Percentiles rank a stretch among this genome's conserved stretches.
phyloP scores from a whole-genome alignment of 1,284 basidiomycete genomes.

The Coriolopsis trogii region DNA sequence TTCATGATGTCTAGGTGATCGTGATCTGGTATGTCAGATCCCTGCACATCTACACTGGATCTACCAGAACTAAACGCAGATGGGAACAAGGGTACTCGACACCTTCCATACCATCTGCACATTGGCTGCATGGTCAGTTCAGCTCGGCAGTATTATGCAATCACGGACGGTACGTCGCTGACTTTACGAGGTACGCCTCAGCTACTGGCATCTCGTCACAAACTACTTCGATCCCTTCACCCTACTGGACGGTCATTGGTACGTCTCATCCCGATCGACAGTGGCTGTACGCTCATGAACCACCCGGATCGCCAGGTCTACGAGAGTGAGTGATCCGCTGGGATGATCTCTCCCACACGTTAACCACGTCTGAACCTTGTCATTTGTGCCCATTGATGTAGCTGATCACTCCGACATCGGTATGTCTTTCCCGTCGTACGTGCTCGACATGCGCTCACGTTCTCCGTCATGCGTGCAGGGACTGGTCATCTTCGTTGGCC shows the following conservation, averaged over 20 bases:
- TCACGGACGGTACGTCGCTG: background rate
- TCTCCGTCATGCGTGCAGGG: too few species aligned
- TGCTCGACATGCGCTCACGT: too few species aligned
- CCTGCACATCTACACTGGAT: too few species aligned
- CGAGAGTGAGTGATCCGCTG: background rate
- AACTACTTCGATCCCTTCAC: background rate
- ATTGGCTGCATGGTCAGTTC: background rate
- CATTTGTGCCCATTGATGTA: too few species aligned
- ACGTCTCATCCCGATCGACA: background rate
- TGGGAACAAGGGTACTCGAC: background rate
- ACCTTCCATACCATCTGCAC: background rate
- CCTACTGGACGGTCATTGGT: background rate
- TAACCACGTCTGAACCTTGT: background rate
- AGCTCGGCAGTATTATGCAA: background rate
- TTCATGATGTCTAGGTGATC: background rate
- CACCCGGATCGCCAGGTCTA: background rate
- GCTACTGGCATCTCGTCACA: background rate
- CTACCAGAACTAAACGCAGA: too few species aligned
- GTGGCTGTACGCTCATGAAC: background rate
- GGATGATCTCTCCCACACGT: too few species aligned
- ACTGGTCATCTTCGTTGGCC: background rate
- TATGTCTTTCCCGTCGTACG: too few species aligned
- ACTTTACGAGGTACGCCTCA: background rate
- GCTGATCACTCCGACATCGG: background rate
- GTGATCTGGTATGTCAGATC: background rate